Base-by-base conservation (phyloP, 495 filamentous ascomycete species). In the Lophiotrema nucula region DNA sequence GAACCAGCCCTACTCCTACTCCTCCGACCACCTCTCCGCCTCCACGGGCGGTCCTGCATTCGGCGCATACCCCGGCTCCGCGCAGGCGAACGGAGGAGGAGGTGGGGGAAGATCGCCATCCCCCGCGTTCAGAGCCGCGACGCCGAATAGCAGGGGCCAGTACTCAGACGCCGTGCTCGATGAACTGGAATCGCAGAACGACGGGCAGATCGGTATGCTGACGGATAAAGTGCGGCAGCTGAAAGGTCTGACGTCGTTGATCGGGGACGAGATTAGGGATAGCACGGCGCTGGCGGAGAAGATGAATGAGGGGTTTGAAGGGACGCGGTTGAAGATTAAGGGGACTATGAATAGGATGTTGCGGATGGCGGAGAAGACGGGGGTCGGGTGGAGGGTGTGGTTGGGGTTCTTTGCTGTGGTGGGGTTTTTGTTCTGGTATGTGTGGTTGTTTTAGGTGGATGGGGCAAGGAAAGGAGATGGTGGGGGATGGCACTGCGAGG, bases 331-430 rank as follows among this genome's bases (percentile, higher is more conserved):
- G 24, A 78, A 88, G 64, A 73, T 98, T 57, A 79, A 84, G 16
- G 89, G 92, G 37, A 97, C 95, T 37, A 97, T 98, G 93, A 96
- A 89, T 66, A 78, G 91, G 25, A 98, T 98, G 93, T 74, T 97
- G 53, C 70, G 90, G 55, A 97, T 98, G 93, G 95, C 93, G 3
- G 85, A 96, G 74, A 77, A 84, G 65, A 95, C 91, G 12, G 95
- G 95, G 2, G 84, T 98, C 24, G 88, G 90, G 58, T 98, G 93
- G 93, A 88, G 82, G 73, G 88, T 91, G 23, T 98, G 95, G 93
- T 67, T 95, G 44, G 78, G 72, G 18, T 97, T 98, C 73, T 95
- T 98, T 66, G 74, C 79, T 27, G 84, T 83, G 2, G 89, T 98
- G 19, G 82, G 85, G 52, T 62, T 89, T 15, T 56, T 96, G 46